These are phyloP conservation scores for Ophiorrhiza pumila DNA, from an alignment of 257 asterid species.

Conservation along the genomic window DNA sequence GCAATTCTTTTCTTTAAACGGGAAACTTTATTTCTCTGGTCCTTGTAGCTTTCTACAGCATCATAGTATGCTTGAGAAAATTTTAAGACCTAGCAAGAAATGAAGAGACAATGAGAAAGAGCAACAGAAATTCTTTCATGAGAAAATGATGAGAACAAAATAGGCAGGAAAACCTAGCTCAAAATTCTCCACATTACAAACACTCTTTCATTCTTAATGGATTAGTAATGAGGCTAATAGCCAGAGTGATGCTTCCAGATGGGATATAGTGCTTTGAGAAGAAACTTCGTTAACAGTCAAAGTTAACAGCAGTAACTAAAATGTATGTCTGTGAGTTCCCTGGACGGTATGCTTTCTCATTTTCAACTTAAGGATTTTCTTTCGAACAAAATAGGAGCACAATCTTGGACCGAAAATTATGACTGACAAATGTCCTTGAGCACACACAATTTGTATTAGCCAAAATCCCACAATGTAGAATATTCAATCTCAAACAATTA, in stretches of 20 bases:
- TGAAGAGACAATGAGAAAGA: slow-evolving; percentile 15
- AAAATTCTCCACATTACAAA: neutral
- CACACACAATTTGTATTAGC: neutral
- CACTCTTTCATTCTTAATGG: neutral
- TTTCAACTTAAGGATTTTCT: neutral
- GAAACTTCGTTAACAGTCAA: neutral
- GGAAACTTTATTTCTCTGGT: slow-evolving; percentile 82
- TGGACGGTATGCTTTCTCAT: neutral
- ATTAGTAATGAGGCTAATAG: neutral
- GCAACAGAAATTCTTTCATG: neutral
- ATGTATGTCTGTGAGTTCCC: neutral
- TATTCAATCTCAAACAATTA: neutral
- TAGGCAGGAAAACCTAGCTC: neutral
- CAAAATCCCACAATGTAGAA: neutral
- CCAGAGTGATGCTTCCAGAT: neutral
- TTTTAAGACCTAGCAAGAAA: slow-evolving; percentile 48
- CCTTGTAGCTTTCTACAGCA: slow-evolving; percentile 74
- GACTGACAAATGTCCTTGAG: neutral
- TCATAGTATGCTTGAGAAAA: slow-evolving; percentile 69
- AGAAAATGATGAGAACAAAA: neutral
- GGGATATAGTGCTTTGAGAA: neutral
- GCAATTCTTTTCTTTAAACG: slow-evolving; percentile 81
- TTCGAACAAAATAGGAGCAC: neutral
- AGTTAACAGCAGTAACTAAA: neutral
- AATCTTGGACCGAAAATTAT: neutral